These are phyloP conservation scores for Pichia sp. DNA, from an alignment of 1,139 yeast species.

Conservation along the genomic window DNA sequence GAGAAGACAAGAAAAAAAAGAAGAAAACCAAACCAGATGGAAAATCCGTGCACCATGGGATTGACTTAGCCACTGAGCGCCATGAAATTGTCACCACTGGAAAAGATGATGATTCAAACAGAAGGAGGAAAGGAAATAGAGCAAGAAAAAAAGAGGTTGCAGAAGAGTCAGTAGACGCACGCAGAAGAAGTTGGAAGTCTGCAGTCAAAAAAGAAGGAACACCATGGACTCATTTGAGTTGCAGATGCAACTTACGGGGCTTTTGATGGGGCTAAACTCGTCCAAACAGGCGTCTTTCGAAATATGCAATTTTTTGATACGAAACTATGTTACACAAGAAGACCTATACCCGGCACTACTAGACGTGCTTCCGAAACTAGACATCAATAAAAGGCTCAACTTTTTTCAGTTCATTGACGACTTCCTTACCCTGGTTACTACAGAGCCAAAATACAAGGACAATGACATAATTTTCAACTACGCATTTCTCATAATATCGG, in stretches of 20 bases:
- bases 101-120: neutral
- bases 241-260: constrained; percentile 61
- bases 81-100: neutral
- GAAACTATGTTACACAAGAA: constrained; percentile 59
- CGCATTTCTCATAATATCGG: constrained; percentile 39
- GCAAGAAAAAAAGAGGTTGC: no score
- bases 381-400: constrained; percentile 60
- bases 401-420: constrained; percentile 67
- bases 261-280: constrained; percentile 58
- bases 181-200: no score
- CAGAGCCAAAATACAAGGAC: constrained; percentile 13
- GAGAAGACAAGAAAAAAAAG: neutral
- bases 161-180: no score
- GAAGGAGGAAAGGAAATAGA: neutral
- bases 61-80: neutral
- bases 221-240: constrained; percentile 75
- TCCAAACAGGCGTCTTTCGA: constrained; percentile 52
- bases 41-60: neutral
- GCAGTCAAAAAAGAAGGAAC: neutral
- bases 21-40: neutral
- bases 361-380: constrained; percentile 56
- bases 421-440: constrained; percentile 37
- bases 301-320: constrained; percentile 57
- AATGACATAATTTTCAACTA: constrained; percentile 32
- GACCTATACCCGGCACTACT: constrained; percentile 68